Evolutionary conservation across 2,329 filamentous ascomycete genomes (phyloP), one percentile per base, ranked within the genome.

Genomic region (Curvularia sp.): DNA sequence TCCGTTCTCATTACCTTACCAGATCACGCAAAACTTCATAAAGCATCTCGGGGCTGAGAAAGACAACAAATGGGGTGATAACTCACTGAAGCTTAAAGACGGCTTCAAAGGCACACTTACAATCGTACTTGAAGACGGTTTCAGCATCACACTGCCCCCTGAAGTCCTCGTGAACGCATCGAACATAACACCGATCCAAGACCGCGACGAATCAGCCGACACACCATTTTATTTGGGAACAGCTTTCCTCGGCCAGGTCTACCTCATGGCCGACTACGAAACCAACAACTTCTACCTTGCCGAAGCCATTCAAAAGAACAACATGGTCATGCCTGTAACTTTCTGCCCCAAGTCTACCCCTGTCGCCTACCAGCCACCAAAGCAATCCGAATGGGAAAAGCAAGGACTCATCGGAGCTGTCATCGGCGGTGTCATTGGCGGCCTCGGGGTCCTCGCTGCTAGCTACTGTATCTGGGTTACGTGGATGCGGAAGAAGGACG

Each of bases 231-330:
- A 76, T 47, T 74, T 81, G 51, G 75, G 75, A 21, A 63, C 74
- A 39, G 76, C 79, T 5, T 81, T 78, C 62, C 75, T 81, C 34
- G 71, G 68, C 13, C 76, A 80, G 57, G 70, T 80, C 54, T 81
- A 81, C 63, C 72, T 81, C 30, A 80, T 80, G 70, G 73, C 76
- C 42, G 78, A 80, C 63, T 81, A 75, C 63, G 78, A 80, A 46
- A 60, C 71, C 2, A 65, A 70, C 47, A 59, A 60, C 54, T 81
- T 81, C 68, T 79, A 74, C 64, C 76, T 81, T 50, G 78, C 79
- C 1, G 60, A 72, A 28, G 79, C 76, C 2, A 63, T 78, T 6
- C 72, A 74, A 47, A 74, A 78, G 42, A 74, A 76, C 55, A 76
- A 74, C 49, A 76, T 74, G 60, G 77, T 80, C 57, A 77, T 78